Evolutionary conservation across 805 yeast species (phyloP).

Genomic region (Starmerella tilneyi): DNA sequence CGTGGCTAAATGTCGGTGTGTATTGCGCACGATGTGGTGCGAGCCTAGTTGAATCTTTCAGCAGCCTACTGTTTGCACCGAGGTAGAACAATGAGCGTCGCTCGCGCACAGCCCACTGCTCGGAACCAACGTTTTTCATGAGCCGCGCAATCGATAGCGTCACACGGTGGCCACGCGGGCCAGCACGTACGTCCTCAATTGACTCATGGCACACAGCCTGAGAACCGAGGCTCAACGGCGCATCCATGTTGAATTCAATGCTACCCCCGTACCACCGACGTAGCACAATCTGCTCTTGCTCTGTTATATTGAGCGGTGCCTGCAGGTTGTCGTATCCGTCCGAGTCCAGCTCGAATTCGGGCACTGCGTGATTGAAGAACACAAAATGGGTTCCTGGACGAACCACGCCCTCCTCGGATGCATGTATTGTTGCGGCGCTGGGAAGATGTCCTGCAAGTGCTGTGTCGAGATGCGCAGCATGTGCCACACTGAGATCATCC

Average conservation of each 20-base stretch:
- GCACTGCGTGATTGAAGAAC: conserved; percentile 51
- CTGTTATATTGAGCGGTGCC: conserved; percentile 39
- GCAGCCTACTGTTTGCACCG: conserved; percentile 12
- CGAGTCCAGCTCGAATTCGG: conserved; percentile 39
- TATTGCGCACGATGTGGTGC: conserved; percentile 1
- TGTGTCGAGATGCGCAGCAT: conserved; percentile 27
- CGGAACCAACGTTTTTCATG: conserved; percentile 30
- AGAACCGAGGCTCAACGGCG: conserved; percentile 34
- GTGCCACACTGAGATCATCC: conserved; percentile 29
- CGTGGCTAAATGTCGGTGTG: conserved; percentile 19
- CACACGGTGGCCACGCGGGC: conserved; percentile 16
- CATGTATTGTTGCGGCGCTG: too few relatives aligned
- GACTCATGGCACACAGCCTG: conserved; percentile 44
- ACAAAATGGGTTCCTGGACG: conserved; percentile 52
- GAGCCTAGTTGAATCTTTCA: not conserved
- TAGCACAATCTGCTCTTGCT: conserved; percentile 33
- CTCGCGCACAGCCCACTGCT: conserved; percentile 39
- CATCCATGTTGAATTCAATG: conserved; percentile 34
- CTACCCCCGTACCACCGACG: conserved; percentile 77
- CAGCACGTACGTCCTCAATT: conserved; percentile 29
- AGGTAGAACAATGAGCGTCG: conserved; percentile 54
- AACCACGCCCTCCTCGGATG: too few relatives aligned
- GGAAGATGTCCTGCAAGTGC: conserved; percentile 28
- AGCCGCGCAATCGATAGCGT: conserved; percentile 50
- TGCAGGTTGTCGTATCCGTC: conserved; percentile 82